phyloP scores from a whole-genome alignment of 768 basidiomycete genomes.

The Stropharia rugosoannulata region DNA sequence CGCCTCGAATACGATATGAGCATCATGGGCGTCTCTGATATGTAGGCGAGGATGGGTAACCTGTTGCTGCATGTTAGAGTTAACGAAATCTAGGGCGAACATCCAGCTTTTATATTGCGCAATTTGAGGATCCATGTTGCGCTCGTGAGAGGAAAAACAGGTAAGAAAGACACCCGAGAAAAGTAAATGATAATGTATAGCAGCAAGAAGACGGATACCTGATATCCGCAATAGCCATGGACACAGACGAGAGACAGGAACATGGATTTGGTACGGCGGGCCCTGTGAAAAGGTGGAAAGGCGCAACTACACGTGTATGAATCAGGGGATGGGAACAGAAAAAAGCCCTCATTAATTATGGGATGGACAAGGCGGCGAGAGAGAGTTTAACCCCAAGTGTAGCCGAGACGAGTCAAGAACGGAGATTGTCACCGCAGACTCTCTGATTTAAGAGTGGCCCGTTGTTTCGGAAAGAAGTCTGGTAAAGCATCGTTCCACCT shows the following conservation, averaged over 20 bases:
- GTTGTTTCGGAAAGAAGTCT: conserved; percentile 20
- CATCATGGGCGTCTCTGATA: conserved; percentile 64
- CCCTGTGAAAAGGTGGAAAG: conserved; percentile 25
- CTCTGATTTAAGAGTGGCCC: conserved; percentile 15
- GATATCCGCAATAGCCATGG: conserved; percentile 25
- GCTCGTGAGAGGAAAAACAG: conserved; percentile 27
- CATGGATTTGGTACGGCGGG: conserved; percentile 29
- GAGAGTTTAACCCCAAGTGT: conserved; percentile 29
- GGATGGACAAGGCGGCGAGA: conserved; percentile 22
- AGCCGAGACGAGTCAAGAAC: conserved; percentile 23
- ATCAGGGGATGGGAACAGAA: conserved; percentile 19
- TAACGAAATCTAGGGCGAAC: conserved; percentile 3
- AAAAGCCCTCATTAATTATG: conserved; percentile 21
- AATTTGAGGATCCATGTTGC: conserved; percentile 19
- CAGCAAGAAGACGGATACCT: conserved; percentile 13
- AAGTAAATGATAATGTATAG: conserved; percentile 13
- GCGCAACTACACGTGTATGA: conserved; percentile 24
- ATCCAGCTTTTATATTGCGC: conserved; percentile 20
- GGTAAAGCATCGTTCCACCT: neutral
- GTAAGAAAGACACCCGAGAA: conserved; percentile 17
- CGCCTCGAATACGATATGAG: conserved; percentile 65
- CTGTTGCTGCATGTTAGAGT: conserved; percentile 52
- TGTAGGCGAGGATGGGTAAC: conserved; percentile 66
- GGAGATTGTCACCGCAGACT: conserved; percentile 15
- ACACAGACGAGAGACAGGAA: conserved; percentile 22